Evolutionary conservation across 1,284 basidiomycete genomes (phyloP).

Genomic region (Leccinum insolens): DNA sequence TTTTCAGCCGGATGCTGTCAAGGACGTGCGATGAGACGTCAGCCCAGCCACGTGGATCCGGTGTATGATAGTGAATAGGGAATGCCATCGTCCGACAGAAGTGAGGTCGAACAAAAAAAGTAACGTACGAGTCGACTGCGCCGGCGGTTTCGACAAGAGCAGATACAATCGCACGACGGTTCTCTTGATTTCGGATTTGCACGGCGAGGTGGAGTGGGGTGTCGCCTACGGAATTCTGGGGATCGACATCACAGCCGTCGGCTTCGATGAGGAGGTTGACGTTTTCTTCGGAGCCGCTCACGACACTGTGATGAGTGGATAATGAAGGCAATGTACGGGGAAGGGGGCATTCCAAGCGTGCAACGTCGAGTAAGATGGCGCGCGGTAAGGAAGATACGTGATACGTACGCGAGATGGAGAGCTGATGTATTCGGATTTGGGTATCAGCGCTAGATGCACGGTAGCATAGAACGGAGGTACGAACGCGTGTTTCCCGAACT

Average conservation of each 20-base stretch:
- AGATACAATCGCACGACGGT: conserved; percentile 26
- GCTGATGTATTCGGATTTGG: conserved; percentile 16
- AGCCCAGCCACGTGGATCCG: not conserved
- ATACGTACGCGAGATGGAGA: conserved; percentile 37
- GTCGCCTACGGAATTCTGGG: conserved; percentile 28
- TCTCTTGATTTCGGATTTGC: conserved; percentile 15
- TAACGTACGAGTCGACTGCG: conserved; percentile 31
- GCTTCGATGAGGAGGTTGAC: conserved; percentile 29
- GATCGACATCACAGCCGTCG: conserved; percentile 35
- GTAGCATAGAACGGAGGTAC: conserved; percentile 12
- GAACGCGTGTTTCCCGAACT: conserved; percentile 36
- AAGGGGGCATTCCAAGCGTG: not conserved
- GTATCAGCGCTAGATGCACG: conserved; percentile 18
- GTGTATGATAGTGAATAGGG: not conserved
- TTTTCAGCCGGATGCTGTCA: conserved; percentile 27
- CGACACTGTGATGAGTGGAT: conserved; percentile 17
- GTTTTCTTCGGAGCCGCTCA: conserved; percentile 21
- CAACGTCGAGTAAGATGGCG: not conserved
- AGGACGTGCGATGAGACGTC: not conserved
- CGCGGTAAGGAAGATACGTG: not conserved
- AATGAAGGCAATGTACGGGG: not conserved
- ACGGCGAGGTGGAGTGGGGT: conserved; percentile 35
- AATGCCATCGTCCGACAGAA: not conserved
- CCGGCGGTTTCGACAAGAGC: conserved; percentile 29
- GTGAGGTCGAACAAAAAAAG: not conserved